Evolutionary conservation across 192 early-diverging fungal species (phyloP).

Genomic region (Coemansia sp.): DNA sequence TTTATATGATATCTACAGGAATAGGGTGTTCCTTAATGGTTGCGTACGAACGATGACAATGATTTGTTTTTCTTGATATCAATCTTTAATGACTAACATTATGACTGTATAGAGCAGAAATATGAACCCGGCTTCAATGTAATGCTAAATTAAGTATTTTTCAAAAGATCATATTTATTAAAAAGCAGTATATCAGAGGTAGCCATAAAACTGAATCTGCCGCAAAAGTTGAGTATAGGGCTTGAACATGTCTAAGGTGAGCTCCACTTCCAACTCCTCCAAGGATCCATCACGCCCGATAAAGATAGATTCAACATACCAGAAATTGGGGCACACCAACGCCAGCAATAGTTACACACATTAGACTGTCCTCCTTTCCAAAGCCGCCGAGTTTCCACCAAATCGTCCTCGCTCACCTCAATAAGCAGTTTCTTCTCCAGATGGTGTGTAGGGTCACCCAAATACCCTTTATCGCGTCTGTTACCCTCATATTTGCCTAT

Average conservation of each 20-base stretch:
- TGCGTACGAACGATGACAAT: too few species aligned
- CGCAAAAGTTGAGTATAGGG: neutral
- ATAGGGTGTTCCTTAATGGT: too few species aligned
- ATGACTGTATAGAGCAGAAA: too few species aligned
- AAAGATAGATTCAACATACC: neutral
- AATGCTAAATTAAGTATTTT: too few species aligned
- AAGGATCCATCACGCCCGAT: neutral
- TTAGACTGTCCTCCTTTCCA: neutral
- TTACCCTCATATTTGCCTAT: neutral
- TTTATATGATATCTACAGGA: too few species aligned
- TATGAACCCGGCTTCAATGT: too few species aligned
- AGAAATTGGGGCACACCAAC: neutral
- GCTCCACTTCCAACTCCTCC: neutral
- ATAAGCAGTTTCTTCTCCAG: neutral
- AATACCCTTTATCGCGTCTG: neutral
- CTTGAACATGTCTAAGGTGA: neutral
- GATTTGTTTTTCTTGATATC: too few species aligned
- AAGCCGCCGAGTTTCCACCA: slow-evolving; percentile 9
- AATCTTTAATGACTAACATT: too few species aligned
- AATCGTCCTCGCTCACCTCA: too few species aligned
- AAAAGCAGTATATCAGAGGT: too few species aligned
- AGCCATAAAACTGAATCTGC: neutral
- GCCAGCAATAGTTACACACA: neutral
- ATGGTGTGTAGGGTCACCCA: neutral
- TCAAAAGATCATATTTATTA: too few species aligned